phyloP scores from a whole-genome alignment of 805 yeast genomes.

The Barnettozyma sp. region DNA sequence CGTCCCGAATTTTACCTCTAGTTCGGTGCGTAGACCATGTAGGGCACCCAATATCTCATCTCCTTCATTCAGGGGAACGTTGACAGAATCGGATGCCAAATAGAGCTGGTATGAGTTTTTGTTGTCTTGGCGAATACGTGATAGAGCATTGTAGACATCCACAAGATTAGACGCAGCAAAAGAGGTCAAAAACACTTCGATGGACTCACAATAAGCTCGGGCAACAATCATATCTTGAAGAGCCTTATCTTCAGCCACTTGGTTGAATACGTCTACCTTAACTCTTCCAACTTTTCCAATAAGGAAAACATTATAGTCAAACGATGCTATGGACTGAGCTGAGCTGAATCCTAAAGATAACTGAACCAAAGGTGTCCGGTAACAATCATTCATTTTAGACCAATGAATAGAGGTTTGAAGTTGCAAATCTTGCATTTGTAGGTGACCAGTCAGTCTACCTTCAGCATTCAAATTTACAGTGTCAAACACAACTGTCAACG shows the following conservation, averaged over 20 bases:
- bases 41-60: constrained; percentile 25
- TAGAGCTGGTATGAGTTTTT: constrained; percentile 69
- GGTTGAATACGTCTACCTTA: constrained; percentile 58
- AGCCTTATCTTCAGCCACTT: constrained; percentile 40
- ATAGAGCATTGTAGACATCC: constrained; percentile 67
- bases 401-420: constrained; percentile 66
- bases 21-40: constrained; percentile 50
- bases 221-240: constrained; percentile 58
- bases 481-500: constrained; percentile 54
- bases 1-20: constrained; percentile 53
- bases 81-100: constrained; percentile 40
- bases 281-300: constrained; percentile 46
- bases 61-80: constrained; percentile 11
- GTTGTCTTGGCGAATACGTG: constrained; percentile 68
- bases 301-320: constrained; percentile 83
- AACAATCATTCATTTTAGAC: constrained; percentile 41
- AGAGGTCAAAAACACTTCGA: constrained; percentile 68
- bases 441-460: constrained; percentile 76
- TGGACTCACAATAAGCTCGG: constrained; percentile 39
- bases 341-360: constrained; percentile 49
- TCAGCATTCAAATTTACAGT: constrained; percentile 44
- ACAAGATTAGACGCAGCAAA: constrained; percentile 76
- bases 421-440: constrained; percentile 43
- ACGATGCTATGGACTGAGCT: constrained; percentile 54
- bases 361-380: constrained; percentile 61